A percentile compares a stretch with the other conserved stretches of the same genome.
These are phyloP conservation scores for Ajuga reptans DNA, from an alignment of 305 asterid genomes.

Conservation along the genomic window DNA sequence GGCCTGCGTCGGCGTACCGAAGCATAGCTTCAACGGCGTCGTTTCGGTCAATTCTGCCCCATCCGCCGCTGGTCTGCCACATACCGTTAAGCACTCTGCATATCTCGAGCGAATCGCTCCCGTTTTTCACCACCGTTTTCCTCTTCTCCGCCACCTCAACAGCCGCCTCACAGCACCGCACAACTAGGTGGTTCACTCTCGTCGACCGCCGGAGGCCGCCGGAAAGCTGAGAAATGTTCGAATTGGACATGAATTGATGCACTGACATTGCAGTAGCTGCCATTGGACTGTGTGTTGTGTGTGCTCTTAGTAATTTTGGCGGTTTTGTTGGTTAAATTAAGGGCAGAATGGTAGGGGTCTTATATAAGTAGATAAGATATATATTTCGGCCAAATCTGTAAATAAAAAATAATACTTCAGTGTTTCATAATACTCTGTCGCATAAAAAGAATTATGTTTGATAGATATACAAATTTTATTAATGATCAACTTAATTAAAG, in stretches of 20 bases:
- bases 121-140: slow-evolving; percentile 47
- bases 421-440: too few relatives aligned
- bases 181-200: slow-evolving; percentile 20
- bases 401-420: too few relatives aligned
- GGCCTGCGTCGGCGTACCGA: slow-evolving; percentile 69
- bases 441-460: too few relatives aligned
- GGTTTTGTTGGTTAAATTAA: slow-evolving; percentile 18
- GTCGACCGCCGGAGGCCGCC: slow-evolving; percentile 23
- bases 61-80: slow-evolving; percentile 99
- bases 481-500: too few relatives aligned
- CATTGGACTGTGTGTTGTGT: slow-evolving; percentile 22
- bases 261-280: slow-evolving; percentile 35
- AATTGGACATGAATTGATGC: slow-evolving; percentile 28
- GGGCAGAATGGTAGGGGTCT: not conserved
- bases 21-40: slow-evolving; percentile 89
- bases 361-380: slow-evolving; percentile 22
- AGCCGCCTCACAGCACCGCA: slow-evolving; percentile 57
- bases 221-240: slow-evolving; percentile 9
- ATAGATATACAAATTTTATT: too few relatives aligned
- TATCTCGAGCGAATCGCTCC: slow-evolving; percentile 69
- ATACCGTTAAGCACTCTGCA: slow-evolving; percentile 82
- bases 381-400: not conserved
- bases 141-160: slow-evolving; percentile 41
- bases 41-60: slow-evolving; percentile 85
- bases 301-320: not conserved